Evolutionary conservation across 2,329 filamentous ascomycete species (phyloP).

Genomic region (Zymoseptoria passerinii): DNA sequence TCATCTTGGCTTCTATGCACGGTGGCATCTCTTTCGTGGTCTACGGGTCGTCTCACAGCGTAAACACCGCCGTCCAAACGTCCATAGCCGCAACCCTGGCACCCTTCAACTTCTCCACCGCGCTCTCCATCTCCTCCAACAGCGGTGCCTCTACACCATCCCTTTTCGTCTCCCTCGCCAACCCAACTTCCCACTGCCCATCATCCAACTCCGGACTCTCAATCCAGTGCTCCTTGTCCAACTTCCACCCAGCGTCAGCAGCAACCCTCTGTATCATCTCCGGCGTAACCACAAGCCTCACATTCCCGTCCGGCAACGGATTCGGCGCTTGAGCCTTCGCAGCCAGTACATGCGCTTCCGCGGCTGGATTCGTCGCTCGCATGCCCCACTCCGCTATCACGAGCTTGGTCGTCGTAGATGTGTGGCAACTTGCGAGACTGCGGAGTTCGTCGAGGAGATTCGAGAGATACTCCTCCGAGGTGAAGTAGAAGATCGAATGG

Average conservation of each 20-base stretch:
- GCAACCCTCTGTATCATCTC: conserved; percentile 33
- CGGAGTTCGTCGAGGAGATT: background rate
- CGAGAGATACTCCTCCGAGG: conserved; percentile 1
- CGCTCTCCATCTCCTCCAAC: conserved; percentile 23
- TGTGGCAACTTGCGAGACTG: background rate
- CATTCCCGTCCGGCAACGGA: conserved; percentile 36
- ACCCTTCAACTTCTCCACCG: conserved; percentile 3
- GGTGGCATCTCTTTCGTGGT: background rate
- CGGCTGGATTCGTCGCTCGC: conserved; percentile 13
- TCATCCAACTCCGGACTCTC: conserved; percentile 34
- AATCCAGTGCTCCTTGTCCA: conserved; percentile 33
- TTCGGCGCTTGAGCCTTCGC: conserved; percentile 41
- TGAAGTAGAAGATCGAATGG: conserved; percentile 11
- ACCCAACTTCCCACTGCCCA: conserved; percentile 41
- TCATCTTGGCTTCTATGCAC: too few relatives aligned
- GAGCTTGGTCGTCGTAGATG: background rate
- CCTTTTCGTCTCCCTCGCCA: conserved; percentile 18
- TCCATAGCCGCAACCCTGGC: conserved; percentile 12
- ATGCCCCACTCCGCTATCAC: conserved; percentile 10
- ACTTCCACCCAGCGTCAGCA: conserved; percentile 30
- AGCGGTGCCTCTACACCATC: conserved; percentile 2
- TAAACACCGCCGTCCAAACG: conserved; percentile 16
- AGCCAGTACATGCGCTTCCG: conserved; percentile 46
- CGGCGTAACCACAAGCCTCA: conserved; percentile 41
- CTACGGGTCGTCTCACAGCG: background rate